Evolutionary conservation across 2,329 filamentous ascomycete genomes (phyloP).

Genomic region (Bisporella sp.): DNA sequence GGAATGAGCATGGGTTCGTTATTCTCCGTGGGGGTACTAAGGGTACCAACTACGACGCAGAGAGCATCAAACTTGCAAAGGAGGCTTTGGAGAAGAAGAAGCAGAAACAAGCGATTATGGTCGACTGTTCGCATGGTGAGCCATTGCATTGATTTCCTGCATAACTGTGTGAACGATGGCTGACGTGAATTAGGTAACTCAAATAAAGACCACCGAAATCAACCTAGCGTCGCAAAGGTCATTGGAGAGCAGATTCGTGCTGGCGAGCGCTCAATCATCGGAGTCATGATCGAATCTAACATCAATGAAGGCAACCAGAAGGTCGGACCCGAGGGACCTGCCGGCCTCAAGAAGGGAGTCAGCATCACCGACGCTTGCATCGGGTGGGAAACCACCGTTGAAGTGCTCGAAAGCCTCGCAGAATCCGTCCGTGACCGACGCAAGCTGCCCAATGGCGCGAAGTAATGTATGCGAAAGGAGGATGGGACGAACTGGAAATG

Average conservation of each 20-base stretch:
- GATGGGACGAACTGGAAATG: background rate
- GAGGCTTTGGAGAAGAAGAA: constrained; percentile 75
- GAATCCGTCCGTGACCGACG: constrained; percentile 74
- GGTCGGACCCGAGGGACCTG: constrained; percentile 74
- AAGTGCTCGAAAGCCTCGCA: constrained; percentile 77
- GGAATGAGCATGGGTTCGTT: constrained; percentile 96
- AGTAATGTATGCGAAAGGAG: background rate
- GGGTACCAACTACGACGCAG: constrained; percentile 89
- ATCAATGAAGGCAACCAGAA: constrained; percentile 90
- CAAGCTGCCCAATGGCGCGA: constrained; percentile 16
- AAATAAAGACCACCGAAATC: constrained; percentile 94
- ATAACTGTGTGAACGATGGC: background rate
- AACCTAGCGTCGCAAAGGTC: constrained; percentile 81
- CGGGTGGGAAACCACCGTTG: constrained; percentile 78
- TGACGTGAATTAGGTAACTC: constrained; percentile 65
- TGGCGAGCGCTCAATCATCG: constrained; percentile 83
- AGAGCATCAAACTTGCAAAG: constrained; percentile 72
- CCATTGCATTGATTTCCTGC: constrained; percentile 3
- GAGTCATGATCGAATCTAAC: constrained; percentile 98
- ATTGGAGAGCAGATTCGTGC: constrained; percentile 80
- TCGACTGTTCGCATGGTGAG: constrained; percentile 93
- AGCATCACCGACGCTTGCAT: constrained; percentile 97
- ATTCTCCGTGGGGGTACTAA: constrained; percentile 87
- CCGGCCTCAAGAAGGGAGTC: constrained; percentile 77
- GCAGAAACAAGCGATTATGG: constrained; percentile 86